Evolutionary conservation across 306 rosid species (phyloP), one percentile per base, ranked within the genome.

Genomic region (Vigna unguiculata): DNA sequence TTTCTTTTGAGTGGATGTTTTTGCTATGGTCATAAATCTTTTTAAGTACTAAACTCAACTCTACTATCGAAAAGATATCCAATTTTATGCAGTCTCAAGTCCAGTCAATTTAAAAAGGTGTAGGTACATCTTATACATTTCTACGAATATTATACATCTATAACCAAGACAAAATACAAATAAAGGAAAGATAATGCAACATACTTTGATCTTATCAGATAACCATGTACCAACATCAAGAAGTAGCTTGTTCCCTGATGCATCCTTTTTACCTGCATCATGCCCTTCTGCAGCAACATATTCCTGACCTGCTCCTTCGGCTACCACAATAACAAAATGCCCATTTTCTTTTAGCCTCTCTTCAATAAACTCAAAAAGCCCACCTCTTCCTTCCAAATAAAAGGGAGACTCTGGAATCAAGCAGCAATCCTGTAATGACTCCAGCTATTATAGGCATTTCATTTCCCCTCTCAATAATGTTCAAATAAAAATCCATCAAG

Each of bases 261-360:
- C 97, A 84, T 94, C 97, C 75, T 88, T 94, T 78, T 72, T 75
- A 43, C 48, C 84, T 49, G 48, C 76, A 4, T 84, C 74, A 9
- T 66, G 78, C 84, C 78, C 73, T 28, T 91, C 96, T 65, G 79
- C 85, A 59, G 92, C 87, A 84, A 90, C 65, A 82, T 85, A 86
- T 41, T 92, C 96, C 83, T 92, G 93, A 60, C 98, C 97, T 34
- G 98, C 96, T 81, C 98, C 98, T 88, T 92, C 98, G 58, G 98
- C 98, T 83, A 95, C 60, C 53, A 92, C 98, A 73, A 95, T 89
- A 76, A 95, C 96, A 74, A 95, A 70, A 80, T 95, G 98, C 51
- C 98, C 96, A 86, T 87, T 92, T 82, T 92, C 92, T 87, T 90
- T 90, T 78, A 95, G 85, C 79, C 92, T 89, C 34, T 84, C 81